A percentile compares a stretch with the other conserved stretches of the same genome.
These are phyloP conservation scores for Solanum hybrid DNA, from an alignment of 305 asterid species.

Conservation along the genomic window DNA sequence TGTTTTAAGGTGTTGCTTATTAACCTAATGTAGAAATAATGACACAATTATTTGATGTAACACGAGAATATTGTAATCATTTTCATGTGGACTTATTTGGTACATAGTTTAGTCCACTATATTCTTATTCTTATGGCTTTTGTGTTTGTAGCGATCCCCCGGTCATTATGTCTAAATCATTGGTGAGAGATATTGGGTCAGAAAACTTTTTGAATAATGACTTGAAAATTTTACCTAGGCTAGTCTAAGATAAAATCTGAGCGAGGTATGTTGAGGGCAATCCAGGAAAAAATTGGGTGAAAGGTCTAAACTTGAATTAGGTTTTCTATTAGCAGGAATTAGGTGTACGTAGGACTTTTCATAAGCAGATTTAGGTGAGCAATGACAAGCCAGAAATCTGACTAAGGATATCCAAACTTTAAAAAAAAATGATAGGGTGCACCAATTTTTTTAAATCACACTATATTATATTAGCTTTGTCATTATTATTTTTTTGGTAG, in stretches of 20 bases:
- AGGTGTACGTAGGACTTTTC: too few relatives aligned
- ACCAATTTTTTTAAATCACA: background rate
- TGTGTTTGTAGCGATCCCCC: background rate
- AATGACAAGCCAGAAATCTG: background rate
- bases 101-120: background rate
- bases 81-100: background rate
- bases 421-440: background rate
- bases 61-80: background rate
- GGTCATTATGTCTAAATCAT: background rate
- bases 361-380: background rate
- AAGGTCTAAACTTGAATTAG: background rate
- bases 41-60: background rate
- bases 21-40: background rate
- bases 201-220: background rate
- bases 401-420: background rate
- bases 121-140: background rate
- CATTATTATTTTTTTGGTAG: background rate
- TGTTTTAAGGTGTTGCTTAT: background rate
- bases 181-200: background rate
- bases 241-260: too few relatives aligned
- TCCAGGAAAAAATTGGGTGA: background rate
- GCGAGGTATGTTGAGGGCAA: background rate
- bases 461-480: background rate
- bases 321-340: background rate
- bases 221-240: too few relatives aligned